Evolutionary conservation across 2,329 filamentous ascomycete genomes (phyloP).

Genomic region (Pyrenochaeta sp.): DNA sequence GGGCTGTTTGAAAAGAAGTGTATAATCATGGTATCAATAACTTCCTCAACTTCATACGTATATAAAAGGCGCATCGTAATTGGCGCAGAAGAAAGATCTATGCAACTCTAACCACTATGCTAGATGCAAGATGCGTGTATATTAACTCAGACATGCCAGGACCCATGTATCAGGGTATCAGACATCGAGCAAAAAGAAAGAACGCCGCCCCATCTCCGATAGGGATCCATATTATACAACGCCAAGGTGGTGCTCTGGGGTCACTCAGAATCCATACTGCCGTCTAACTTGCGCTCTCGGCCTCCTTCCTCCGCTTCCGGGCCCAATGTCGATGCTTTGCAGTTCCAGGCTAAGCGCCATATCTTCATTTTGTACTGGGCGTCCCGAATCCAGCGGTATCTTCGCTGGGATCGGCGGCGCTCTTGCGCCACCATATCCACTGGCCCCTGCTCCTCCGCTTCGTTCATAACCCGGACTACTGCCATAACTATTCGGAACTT

Average conservation of each 20-base stretch:
- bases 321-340: constrained; percentile 60
- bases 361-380: constrained; percentile 46
- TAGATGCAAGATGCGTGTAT: neutral
- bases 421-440: constrained; percentile 21
- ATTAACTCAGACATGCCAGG: constrained; percentile 1
- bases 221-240: neutral
- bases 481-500: constrained; percentile 44
- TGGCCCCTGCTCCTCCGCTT: constrained; percentile 6
- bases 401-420: constrained; percentile 75
- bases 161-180: neutral
- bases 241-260: neutral
- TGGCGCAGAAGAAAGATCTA: neutral
- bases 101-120: neutral
- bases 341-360: constrained; percentile 75
- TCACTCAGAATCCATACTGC: constrained; percentile 20
- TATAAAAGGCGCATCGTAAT: no score
- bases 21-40: no score
- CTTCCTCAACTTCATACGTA: no score
- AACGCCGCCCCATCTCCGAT: neutral
- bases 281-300: constrained; percentile 20
- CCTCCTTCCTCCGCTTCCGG: constrained; percentile 32
- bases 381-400: constrained; percentile 60
- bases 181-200: neutral
- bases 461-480: constrained; percentile 36
- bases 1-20: no score